Base-by-base conservation (phyloP, 257 asterid species). In the Gentiana dahurica region DNA sequence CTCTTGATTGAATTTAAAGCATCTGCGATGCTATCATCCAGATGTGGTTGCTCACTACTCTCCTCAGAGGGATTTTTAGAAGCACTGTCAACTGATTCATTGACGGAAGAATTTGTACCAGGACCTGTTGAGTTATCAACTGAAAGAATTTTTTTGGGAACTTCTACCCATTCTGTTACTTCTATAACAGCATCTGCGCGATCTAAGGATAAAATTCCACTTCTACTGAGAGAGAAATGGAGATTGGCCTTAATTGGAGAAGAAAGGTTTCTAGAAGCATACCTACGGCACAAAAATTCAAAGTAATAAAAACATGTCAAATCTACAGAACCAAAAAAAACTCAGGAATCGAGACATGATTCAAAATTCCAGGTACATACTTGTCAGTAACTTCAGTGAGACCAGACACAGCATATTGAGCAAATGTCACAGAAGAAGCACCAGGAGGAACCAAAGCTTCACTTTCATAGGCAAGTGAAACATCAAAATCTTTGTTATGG, bases 151-250 rank as follows among this genome's bases (percentile, higher is more conserved):
- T 83, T 92, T 62, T 78, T 67, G 32, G 97, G 99, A 58, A 88
- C 87, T 71, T 92, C 99, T 35, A 92, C 91, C 99, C 99, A 92
- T 77, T 92, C 99, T 44, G 94, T 79, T 78, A 88, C 85, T 72
- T 92, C 99, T 53, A 92, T 53, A 49, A 85, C 85, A 61, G 97
- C 95, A 74, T 92, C 95, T 47, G 93, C 95, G 43, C 97, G 83
- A 60, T 92, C 99, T 76, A 92, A 80, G 35, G 80, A 65, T 64
- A 92, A 77, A 59, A 78, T 67, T 54, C 99, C 96, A 75, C 97
- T 92, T 82, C 95, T 85, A 77, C 95, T 83, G 65, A 88, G 95
- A 60, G 94, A 81, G 73, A 88, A 92, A 79, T 92, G 99, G 60
- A 92, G 77, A 68, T 74, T 88, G 68, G 97, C 94, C 82, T 92